phyloP scores from a whole-genome alignment of 345 rosid species.

The Citrus medica region DNA sequence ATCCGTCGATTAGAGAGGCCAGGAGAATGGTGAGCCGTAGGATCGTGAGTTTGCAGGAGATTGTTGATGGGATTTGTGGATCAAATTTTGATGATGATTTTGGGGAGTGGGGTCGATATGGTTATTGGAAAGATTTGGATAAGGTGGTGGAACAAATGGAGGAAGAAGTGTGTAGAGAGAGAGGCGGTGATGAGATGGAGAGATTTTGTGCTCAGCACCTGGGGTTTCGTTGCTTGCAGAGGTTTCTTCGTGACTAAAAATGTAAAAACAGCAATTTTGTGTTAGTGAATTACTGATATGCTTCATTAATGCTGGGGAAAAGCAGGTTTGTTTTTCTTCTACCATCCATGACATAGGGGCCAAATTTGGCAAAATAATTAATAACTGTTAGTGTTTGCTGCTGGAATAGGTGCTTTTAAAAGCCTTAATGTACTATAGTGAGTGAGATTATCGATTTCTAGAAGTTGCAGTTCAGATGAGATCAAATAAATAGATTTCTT shows the following conservation, averaged over 20 bases:
- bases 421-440: not conserved
- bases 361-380: not conserved
- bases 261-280: too few relatives aligned
- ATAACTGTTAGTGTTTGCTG: too few relatives aligned
- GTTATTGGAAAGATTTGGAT: conserved; percentile 39
- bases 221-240: conserved; percentile 85
- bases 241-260: conserved; percentile 51
- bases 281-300: too few relatives aligned
- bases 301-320: too few relatives aligned
- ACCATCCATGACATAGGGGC: not conserved
- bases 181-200: conserved; percentile 84
- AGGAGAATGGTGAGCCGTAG: conserved; percentile 79
- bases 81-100: conserved; percentile 18
- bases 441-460: not conserved
- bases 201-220: conserved; percentile 74
- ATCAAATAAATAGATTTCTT: too few relatives aligned
- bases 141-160: conserved; percentile 55
- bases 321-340: too few relatives aligned
- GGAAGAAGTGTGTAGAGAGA: conserved; percentile 62
- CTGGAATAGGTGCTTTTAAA: too few relatives aligned
- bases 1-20: conserved; percentile 70
- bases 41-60: conserved; percentile 87
- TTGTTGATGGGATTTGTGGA: conserved; percentile 60
- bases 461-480: not conserved
- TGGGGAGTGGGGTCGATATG: conserved; percentile 13